phyloP scores from a whole-genome alignment of 768 basidiomycete genomes.

The Mycena sanguinolenta region DNA sequence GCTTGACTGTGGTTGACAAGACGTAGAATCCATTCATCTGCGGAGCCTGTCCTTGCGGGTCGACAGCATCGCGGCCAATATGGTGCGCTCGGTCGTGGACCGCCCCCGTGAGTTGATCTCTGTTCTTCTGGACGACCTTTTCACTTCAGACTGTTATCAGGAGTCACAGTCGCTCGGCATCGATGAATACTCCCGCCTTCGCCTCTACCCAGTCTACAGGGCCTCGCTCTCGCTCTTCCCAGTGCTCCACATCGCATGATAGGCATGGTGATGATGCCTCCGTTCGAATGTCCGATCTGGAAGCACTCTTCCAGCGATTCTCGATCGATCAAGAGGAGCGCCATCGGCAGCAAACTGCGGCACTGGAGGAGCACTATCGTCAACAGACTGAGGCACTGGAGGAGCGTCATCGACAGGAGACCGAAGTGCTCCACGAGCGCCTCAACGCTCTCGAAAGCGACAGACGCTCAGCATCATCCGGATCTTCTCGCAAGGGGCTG shows the following conservation, averaged over 20 bases:
- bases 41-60: conserved; percentile 4
- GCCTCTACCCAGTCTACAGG: neutral
- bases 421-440: neutral
- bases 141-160: neutral
- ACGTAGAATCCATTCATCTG: neutral
- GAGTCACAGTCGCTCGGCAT: neutral
- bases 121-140: neutral
- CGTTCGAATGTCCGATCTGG: neutral
- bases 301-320: neutral
- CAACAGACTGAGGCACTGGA: neutral
- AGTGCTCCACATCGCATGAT: neutral
- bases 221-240: no score
- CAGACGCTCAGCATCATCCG: neutral
- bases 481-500: neutral
- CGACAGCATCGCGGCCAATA: neutral
- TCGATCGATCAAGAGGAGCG: neutral
- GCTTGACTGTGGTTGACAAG: neutral
- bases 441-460: neutral
- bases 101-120: neutral
- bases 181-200: neutral
- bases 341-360: neutral
- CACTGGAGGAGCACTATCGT: neutral
- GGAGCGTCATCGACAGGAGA: neutral
- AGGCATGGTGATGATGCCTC: neutral
- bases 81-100: neutral